These are phyloP conservation scores for Claviceps quebecensis DNA, from an alignment of 2,329 filamentous ascomycete species.

Conservation along the genomic window DNA sequence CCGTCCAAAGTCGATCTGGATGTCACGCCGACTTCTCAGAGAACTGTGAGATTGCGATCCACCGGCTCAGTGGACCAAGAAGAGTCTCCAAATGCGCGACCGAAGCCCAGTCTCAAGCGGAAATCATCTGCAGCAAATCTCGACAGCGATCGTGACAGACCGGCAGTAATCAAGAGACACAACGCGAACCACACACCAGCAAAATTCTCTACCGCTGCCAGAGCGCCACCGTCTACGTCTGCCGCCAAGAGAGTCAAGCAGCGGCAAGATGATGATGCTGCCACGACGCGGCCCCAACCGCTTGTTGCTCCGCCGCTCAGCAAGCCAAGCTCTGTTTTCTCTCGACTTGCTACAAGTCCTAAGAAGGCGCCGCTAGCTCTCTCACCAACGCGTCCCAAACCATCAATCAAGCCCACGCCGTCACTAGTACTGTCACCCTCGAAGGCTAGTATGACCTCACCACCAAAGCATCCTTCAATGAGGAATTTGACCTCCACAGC, in stretches of 20 bases:
- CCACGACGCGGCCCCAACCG: slow-evolving; percentile 44
- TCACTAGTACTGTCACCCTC: slow-evolving; percentile 29
- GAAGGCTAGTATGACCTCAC: slow-evolving; percentile 28
- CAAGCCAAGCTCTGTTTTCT: slow-evolving; percentile 34
- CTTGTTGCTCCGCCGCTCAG: slow-evolving; percentile 25
- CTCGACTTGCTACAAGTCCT: slow-evolving; percentile 53
- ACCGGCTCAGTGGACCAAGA: slow-evolving; percentile 50
- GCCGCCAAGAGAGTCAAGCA: slow-evolving; percentile 60
- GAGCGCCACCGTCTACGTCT: slow-evolving; percentile 4
- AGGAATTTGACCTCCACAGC: slow-evolving; percentile 17
- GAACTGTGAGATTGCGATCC: slow-evolving; percentile 32
- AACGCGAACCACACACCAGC: slow-evolving; percentile 9
- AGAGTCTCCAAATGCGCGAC: slow-evolving; percentile 31
- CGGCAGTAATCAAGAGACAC: slow-evolving; percentile 12
- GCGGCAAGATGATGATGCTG: slow-evolving; percentile 52
- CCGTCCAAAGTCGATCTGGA: slow-evolving; percentile 33
- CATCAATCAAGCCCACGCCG: slow-evolving; percentile 15
- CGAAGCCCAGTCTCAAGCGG: slow-evolving; percentile 23
- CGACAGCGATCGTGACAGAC: slow-evolving; percentile 10
- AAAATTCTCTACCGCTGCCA: slow-evolving; percentile 7
- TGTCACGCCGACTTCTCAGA: slow-evolving; percentile 18
- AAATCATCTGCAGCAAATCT: slow-evolving; percentile 20
- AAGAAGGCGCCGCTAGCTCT: slow-evolving; percentile 42
- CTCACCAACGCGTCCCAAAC: slow-evolving; percentile 42
- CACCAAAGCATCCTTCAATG: slow-evolving; percentile 30